Conservation (phyloP, 257 asterid species). For the Anisodus acutangulus region DNA sequence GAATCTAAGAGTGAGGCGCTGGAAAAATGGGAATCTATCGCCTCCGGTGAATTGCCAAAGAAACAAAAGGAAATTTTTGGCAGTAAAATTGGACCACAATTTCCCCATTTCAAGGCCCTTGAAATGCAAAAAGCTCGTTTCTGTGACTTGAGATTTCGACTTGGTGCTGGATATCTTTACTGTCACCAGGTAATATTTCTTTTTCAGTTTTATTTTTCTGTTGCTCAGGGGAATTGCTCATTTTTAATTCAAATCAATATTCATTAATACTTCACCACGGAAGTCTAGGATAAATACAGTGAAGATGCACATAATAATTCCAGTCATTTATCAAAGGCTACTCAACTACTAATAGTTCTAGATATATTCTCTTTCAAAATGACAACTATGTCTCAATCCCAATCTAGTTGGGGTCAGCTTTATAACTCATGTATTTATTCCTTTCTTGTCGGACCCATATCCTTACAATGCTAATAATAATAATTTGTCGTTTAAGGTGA, state of each 20-base stretch:
- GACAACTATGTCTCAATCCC: not conserved
- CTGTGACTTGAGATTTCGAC: constrained; percentile 72
- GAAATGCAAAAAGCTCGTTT: constrained; percentile 72
- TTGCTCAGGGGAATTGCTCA: not conserved
- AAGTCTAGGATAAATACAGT: not conserved
- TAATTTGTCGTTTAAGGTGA: not conserved
- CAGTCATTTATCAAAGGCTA: not conserved
- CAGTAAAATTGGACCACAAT: constrained; percentile 42
- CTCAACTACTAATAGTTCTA: not conserved
- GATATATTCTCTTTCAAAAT: not conserved
- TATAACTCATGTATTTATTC: not conserved
- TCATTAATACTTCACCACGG: constrained; percentile 19
- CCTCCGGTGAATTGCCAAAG: constrained; percentile 70
- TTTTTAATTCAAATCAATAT: not conserved
- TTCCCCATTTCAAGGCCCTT: constrained; percentile 66
- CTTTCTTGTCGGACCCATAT: not conserved
- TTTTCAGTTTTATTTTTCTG: not conserved
- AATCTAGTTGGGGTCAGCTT: not conserved
- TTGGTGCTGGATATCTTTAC: constrained; percentile 87
- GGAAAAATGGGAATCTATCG: constrained; percentile 82
- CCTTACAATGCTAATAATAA: not conserved
- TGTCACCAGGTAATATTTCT: constrained; percentile 79
- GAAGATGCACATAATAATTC: not conserved
- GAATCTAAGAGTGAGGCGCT: constrained; percentile 67
- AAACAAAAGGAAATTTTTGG: constrained; percentile 70